Conservation (phyloP, 495 filamentous ascomycete genomes). For the Penicillium canariense region DNA sequence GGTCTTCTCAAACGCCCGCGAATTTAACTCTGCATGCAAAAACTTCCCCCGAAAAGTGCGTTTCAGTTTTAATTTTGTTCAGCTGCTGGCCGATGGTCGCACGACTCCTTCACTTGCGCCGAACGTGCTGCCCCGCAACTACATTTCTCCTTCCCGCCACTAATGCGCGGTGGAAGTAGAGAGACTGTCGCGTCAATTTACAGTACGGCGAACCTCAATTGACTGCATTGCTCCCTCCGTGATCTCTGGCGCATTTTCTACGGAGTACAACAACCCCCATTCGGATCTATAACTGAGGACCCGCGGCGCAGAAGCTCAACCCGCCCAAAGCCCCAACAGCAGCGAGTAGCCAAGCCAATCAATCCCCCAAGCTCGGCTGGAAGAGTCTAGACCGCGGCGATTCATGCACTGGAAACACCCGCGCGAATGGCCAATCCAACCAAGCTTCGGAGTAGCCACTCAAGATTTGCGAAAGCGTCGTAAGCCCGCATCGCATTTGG, state of each 20-base stretch:
- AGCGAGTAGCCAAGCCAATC: not conserved
- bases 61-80: not conserved
- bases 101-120: not conserved
- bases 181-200: not conserved
- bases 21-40: too few species aligned
- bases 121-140: not conserved
- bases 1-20: too few species aligned
- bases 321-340: not conserved
- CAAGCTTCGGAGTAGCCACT: not conserved
- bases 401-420: not conserved
- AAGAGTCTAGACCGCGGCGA: not conserved
- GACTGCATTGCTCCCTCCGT: not conserved
- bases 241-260: not conserved
- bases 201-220: not conserved
- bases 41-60: too few species aligned
- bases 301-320: not conserved
- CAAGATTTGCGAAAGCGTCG: conserved; percentile 4
- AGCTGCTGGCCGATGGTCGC: not conserved
- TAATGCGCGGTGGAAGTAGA: not conserved
- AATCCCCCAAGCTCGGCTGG: not conserved
- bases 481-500: conserved; percentile 3
- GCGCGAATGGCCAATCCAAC: not conserved
- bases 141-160: not conserved
- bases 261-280: not conserved
- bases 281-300: not conserved